Evolutionary conservation across 2,329 filamentous ascomycete genomes (phyloP), one percentile per base, ranked within the genome.

Genomic region (Xylariales sp.): DNA sequence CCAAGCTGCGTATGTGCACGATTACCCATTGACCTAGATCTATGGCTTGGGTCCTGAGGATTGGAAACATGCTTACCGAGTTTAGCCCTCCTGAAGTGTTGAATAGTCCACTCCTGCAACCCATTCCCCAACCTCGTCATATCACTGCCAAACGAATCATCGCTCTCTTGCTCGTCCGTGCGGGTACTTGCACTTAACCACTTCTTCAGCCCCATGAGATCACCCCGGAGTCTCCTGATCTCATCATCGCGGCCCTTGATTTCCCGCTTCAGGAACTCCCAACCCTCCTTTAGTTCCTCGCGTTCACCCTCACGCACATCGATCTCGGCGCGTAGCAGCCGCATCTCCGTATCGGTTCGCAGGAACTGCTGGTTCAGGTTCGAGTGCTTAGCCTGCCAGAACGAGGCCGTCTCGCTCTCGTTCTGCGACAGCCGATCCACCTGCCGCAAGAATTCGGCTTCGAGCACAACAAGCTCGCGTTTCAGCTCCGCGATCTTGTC

Each of bases 51-150:
- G n/a, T n/a, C n/a, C n/a, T n/a, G 24, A n/a, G 24, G 24, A n/a
- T 8, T 8, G 24, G 24, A 27, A 27, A n/a, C 14, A 14, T 32
- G 59, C 68, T 51, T 56, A 75, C 73, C 65, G 34, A 84, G 61
- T 62, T 74, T 84, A 10, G 74, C 70, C 47, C 75, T 76, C 38
- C 84, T 71, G 49, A 84, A 88, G 56, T 84, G 77, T 19, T 76
- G 74, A 51, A 88, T 80, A 3, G 83, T 76, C 84, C 84, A 88
- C 52, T 88, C 86, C 62, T 87, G 82, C 51, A 86, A 62, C 18
- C 82, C 76, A 52, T 86, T 83, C 15, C 77, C 76, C 34, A 88
- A 58, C 43, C 74, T 70, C 37, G 72, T 68, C 68, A 85, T 77
- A 8, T 71, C 69, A 38, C 84, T 77, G 2, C 69, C 74, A 55